These are phyloP conservation scores for Myochromella boudieri DNA, from an alignment of 768 basidiomycete genomes.

Conservation along the genomic window DNA sequence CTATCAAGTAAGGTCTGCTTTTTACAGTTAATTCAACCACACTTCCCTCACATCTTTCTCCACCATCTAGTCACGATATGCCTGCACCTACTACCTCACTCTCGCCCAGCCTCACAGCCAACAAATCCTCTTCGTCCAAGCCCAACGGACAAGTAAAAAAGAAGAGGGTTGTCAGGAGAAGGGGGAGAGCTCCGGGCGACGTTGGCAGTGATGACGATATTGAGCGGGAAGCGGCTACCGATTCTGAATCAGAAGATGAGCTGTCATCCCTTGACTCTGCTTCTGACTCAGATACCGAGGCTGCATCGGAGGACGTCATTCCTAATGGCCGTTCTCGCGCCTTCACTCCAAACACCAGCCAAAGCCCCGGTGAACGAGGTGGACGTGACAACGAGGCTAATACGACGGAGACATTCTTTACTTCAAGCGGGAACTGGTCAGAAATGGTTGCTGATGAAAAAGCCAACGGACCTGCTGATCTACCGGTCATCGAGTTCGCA, in stretches of 20 bases:
- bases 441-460: constrained; percentile 82
- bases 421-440: constrained; percentile 64
- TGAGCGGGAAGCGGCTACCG: constrained; percentile 66
- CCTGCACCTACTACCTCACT: constrained; percentile 39
- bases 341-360: constrained; percentile 68
- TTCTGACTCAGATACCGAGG: constrained; percentile 73
- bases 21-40: constrained; percentile 7
- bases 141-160: constrained; percentile 38
- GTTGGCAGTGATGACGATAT: constrained; percentile 80
- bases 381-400: constrained; percentile 32
- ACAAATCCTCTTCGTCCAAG: constrained; percentile 30
- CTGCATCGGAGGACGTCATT: constrained; percentile 61
- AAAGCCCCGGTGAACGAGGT: constrained; percentile 49
- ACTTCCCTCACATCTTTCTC: constrained; percentile 19
- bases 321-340: constrained; percentile 50
- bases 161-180: constrained; percentile 52
- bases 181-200: constrained; percentile 58
- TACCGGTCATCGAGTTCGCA: constrained; percentile 82
- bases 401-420: constrained; percentile 50
- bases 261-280: constrained; percentile 57
- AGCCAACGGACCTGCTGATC: constrained; percentile 58
- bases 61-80: constrained; percentile 37
- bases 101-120: constrained; percentile 29
- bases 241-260: constrained; percentile 69
- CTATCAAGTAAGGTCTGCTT: constrained; percentile 36